Conservation (phyloP, 192 early-diverging fungal genomes). For the Linnemannia exigua region DNA sequence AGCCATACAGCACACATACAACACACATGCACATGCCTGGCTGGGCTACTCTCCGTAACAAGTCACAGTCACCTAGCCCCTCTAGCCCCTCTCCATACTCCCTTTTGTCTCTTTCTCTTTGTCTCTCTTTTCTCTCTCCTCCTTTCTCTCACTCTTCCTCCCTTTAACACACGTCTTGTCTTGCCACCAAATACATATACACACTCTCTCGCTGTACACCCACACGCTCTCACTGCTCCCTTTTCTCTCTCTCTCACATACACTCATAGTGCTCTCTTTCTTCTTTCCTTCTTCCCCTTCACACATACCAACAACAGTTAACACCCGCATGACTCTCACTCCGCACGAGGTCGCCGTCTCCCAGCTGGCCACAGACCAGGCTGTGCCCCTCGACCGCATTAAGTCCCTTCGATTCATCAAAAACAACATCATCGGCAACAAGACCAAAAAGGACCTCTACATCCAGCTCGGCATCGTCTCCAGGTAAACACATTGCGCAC, state of each 20-base stretch:
- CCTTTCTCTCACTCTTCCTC: neutral
- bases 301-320: neutral
- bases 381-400: conserved; percentile 53
- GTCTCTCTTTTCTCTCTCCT: neutral
- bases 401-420: conserved; percentile 81
- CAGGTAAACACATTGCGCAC: too few species aligned
- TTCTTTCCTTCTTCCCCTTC: neutral
- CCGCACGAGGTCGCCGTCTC: conserved; percentile 68
- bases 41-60: too few species aligned
- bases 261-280: neutral
- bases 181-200: neutral
- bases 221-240: neutral
- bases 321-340: conserved; percentile 62
- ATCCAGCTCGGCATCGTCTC: conserved; percentile 72
- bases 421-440: conserved; percentile 87
- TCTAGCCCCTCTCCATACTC: neutral
- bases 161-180: neutral
- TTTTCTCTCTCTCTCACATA: neutral
- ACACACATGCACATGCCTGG: too few species aligned
- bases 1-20: too few species aligned
- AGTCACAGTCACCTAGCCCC: too few species aligned
- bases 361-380: conserved; percentile 60
- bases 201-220: neutral
- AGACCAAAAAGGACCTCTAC: conserved; percentile 84
- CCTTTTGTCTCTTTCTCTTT: neutral